Evolutionary conservation across 2,329 filamentous ascomycete genomes (phyloP), one percentile per base, ranked within the genome.

Genomic region (Aspergillus hortae): DNA sequence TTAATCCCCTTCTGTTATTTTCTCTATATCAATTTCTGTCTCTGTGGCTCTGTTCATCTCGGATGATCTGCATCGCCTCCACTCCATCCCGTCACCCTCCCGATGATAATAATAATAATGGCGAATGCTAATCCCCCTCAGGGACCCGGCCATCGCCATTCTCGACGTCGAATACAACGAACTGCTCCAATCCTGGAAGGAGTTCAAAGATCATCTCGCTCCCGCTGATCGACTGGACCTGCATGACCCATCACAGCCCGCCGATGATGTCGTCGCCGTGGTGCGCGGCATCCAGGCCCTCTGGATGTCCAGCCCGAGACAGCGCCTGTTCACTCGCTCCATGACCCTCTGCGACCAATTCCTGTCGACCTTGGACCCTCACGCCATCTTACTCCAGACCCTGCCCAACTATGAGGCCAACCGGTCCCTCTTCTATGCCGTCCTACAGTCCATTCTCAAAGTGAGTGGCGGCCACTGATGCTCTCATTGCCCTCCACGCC

Each of bases 131-230:
- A 41, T 33, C 38, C 7, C 19, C 44, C 2, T 12, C 35, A 71
- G 68, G 15, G 57, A 62, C 27, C 60, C 64, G n/a, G 56, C 60
- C 14, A 65, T 68, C 54, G 64, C 62, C 4, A 62, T 60, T 49
- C 68, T 73, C 42, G 70, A 73, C 52, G 59, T 71, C 49, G 70
- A 73, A 62, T 66, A 66, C 45, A 70, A 68, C 54, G 69, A 72
- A 57, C 60, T 73, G 17, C 61, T 61, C 27, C 64, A 65, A 47
- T 64, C 68, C 4, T 72, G 70, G 69, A 69, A 67, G 51, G 51
- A 58, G 10, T 70, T 72, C 44, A 63, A 66, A 41, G 61, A 65
- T 19, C 55, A 61, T 43, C 57, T 72, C 17, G 57, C 61, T 6
- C 49, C 57, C 14, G 51, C 60, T 30, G 66, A 68, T 48, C 64